These are phyloP conservation scores for Leccinum angustisporum DNA, from an alignment of 1,284 basidiomycete genomes.

Conservation along the genomic window DNA sequence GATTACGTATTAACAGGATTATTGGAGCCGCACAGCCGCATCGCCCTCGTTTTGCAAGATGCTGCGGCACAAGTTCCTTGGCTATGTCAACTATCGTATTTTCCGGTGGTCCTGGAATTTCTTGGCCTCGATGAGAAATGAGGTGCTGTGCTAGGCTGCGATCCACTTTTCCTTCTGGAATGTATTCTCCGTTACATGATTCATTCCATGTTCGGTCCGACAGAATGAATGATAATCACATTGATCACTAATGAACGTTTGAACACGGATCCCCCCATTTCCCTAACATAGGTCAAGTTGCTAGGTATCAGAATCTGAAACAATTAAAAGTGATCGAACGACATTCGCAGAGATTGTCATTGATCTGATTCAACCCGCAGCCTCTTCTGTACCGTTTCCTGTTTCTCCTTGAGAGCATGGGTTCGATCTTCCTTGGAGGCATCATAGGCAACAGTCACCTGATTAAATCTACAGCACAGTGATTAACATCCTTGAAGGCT, in stretches of 20 bases:
- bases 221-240: conserved; percentile 11
- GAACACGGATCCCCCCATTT: background rate
- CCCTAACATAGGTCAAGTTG: background rate
- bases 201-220: conserved; percentile 6
- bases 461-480: conserved; percentile 67
- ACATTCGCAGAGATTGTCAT: background rate
- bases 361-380: conserved; percentile 40
- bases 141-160: conserved; percentile 15
- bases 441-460: conserved; percentile 75
- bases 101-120: conserved; percentile 18
- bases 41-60: conserved; percentile 8
- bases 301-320: conserved; percentile 9
- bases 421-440: conserved; percentile 82
- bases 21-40: background rate
- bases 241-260: background rate
- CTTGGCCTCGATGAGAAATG: background rate
- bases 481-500: conserved; percentile 2
- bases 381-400: conserved; percentile 49
- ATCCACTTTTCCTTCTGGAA: conserved; percentile 20
- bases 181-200: conserved; percentile 3
- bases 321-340: background rate
- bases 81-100: conserved; percentile 18
- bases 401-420: conserved; percentile 62
- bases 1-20: conserved; percentile 23
- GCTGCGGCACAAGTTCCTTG: conserved; percentile 7